Base-by-base conservation (phyloP, 345 rosid genomes). In the Psidium guajava region DNA sequence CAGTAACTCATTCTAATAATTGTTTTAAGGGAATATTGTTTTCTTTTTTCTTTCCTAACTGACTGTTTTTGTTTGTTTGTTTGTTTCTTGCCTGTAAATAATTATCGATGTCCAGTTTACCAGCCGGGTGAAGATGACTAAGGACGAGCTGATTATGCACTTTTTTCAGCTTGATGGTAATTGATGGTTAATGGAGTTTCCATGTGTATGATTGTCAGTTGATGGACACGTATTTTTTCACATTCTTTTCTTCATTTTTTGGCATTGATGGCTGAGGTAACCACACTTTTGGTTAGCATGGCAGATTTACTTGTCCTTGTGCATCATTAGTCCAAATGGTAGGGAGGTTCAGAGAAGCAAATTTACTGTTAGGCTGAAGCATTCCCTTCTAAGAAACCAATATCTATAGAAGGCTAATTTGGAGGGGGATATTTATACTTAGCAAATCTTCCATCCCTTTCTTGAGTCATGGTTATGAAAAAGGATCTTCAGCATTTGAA, bases 111-210 rank as follows among this genome's bases (percentile, higher is more conserved):
- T 81, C 57, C 83, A 91, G 92, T 91, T 93, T 84, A 88, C 88
- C 61, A 92, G 92, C 87, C 84, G 95, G 87, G 90, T 88, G 90
- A 93, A 93, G 88, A 95, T 95, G 96, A 94, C 96, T 16, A 95
- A 90, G 86, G 98, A 96, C 86, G 97, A 96, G 86, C 85, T 95
- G 90, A 73, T 92, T 85, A 56, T 95, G 54, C 92, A 94, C 89
- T 94, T 96, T 88, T 96, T 90, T 88, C 93, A 94, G 87, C 92
- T 96, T 87, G 98, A 96, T 83, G 96, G 96, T 96, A 94, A 89
- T 59, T 59, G 8, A 59, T 59, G 69, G 69, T 59, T 59, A 59
- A 59, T 59, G 69, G 32, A 59, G 69, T n/a, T 13, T 59, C 69
- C 36, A 12, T n/a, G 8, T 59, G 2, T 13, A 13, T 59, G 36